Percentiles rank a stretch among this genome's conserved stretches.
These are phyloP conservation scores for Colletotrichum shisoi DNA, from an alignment of 2,329 filamentous ascomycete species.

Conservation along the genomic window DNA sequence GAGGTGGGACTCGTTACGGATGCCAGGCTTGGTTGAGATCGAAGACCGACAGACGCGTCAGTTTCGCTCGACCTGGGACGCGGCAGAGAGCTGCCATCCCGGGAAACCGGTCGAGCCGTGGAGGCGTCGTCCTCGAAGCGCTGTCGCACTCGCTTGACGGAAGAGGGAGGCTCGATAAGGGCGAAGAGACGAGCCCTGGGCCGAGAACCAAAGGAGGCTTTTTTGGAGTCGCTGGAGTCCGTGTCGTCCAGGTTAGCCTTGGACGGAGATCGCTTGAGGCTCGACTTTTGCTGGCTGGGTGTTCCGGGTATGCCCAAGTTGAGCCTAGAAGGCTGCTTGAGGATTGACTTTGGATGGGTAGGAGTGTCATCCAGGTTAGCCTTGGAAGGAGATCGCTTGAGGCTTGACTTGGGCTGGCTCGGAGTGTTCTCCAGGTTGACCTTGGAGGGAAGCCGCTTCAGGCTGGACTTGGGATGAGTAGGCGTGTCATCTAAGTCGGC, in stretches of 20 bases:
- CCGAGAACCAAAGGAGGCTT: conserved; percentile 11
- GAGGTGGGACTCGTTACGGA: conserved; percentile 81
- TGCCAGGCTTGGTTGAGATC: conserved; percentile 59
- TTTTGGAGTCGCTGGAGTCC: conserved; percentile 55
- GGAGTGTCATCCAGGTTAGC: conserved; percentile 45
- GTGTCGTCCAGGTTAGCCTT: conserved; percentile 72
- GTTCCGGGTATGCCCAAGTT: conserved; percentile 62
- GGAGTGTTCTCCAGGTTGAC: conserved; percentile 44
- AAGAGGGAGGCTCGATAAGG: conserved; percentile 47
- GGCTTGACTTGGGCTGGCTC: conserved; percentile 43
- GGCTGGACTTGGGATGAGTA: conserved; percentile 43
- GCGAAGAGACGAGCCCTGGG: conserved; percentile 38
- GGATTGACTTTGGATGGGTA: conserved; percentile 42
- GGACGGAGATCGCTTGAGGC: conserved; percentile 50
- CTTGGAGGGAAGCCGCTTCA: conserved; percentile 58
- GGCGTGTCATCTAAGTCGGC: conserved; percentile 48
- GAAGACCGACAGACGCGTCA: conserved; percentile 49
- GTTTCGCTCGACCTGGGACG: conserved; percentile 57
- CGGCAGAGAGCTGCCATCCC: conserved; percentile 59
- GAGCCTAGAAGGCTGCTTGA: conserved; percentile 66
- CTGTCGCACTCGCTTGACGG: conserved; percentile 76
- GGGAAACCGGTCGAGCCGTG: conserved; percentile 66
- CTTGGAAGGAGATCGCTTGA: conserved; percentile 58
- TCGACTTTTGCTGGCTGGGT: conserved; percentile 54
- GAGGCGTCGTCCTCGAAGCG: conserved; percentile 74